Conservation (phyloP, 306 rosid species). For the Canavalia gladiata region DNA sequence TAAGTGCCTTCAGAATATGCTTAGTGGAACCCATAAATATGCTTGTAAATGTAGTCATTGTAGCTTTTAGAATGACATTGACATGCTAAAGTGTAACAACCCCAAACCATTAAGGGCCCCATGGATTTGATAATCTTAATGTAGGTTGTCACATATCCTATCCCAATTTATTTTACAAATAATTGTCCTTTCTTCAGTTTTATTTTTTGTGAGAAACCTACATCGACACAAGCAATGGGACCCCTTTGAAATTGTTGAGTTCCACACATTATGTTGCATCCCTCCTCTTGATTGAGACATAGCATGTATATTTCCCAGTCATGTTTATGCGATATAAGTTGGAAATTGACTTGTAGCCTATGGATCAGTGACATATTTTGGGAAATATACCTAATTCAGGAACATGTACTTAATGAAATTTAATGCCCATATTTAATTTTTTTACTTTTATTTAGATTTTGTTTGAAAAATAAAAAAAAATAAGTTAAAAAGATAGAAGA, state of each 20-base stretch:
- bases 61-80: constrained; percentile 10
- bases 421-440: no score
- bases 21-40: constrained; percentile 6
- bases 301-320: not conserved
- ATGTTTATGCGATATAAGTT: not conserved
- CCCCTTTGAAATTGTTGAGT: constrained; percentile 29
- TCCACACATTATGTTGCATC: constrained; percentile 20
- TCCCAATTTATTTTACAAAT: not conserved
- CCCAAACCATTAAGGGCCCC: constrained; percentile 39
- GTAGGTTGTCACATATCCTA: constrained; percentile 3
- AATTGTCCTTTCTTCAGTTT: constrained; percentile 25
- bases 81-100: constrained; percentile 32
- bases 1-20: constrained; percentile 48
- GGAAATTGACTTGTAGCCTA: not conserved
- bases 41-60: constrained; percentile 17
- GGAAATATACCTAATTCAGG: not conserved
- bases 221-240: not conserved
- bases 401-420: not conserved
- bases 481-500: no score
- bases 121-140: constrained; percentile 20
- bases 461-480: no score
- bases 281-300: constrained; percentile 1
- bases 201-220: constrained; percentile 27
- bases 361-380: not conserved
- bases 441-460: no score